A percentile compares a stretch with the other conserved stretches of the same genome.
phyloP scores from a whole-genome alignment of 805 yeast genomes.

The Wickerhamiella azyma region DNA sequence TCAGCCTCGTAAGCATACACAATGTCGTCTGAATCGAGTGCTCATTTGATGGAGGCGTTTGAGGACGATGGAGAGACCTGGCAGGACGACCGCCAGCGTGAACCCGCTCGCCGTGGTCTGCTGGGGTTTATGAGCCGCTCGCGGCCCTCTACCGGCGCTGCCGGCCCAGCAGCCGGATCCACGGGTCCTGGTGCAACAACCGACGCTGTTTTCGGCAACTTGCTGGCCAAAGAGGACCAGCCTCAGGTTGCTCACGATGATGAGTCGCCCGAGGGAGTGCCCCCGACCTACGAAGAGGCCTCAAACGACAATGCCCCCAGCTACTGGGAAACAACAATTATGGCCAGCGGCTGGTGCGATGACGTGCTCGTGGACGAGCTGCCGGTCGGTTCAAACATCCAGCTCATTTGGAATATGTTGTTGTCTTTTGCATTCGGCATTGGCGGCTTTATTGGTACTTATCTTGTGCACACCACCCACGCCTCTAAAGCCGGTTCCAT shows the following conservation, averaged over 20 bases:
- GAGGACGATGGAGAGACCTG: conserved; percentile 2
- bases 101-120: not conserved
- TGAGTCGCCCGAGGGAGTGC: conserved; percentile 35
- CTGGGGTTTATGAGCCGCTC: not conserved
- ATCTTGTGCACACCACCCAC: conserved; percentile 85
- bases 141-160: not conserved
- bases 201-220: conserved; percentile 89
- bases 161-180: too few species aligned
- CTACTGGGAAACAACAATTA: conserved; percentile 84
- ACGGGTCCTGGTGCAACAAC: conserved; percentile 18
- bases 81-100: conserved; percentile 3
- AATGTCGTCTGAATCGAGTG: not conserved
- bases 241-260: conserved; percentile 15
- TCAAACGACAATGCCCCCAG: conserved; percentile 91
- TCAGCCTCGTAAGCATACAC: not conserved
- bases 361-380: conserved; percentile 89
- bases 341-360: conserved; percentile 63
- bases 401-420: conserved; percentile 77
- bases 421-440: conserved; percentile 88
- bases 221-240: conserved; percentile 74
- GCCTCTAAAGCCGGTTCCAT: conserved; percentile 94
- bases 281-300: conserved; percentile 90
- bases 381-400: conserved; percentile 87
- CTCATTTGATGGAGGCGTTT: conserved; percentile 4
- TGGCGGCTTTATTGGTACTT: conserved; percentile 83